phyloP scores from a whole-genome alignment of 805 yeast genomes.

The Teunomyces funiuensis region DNA sequence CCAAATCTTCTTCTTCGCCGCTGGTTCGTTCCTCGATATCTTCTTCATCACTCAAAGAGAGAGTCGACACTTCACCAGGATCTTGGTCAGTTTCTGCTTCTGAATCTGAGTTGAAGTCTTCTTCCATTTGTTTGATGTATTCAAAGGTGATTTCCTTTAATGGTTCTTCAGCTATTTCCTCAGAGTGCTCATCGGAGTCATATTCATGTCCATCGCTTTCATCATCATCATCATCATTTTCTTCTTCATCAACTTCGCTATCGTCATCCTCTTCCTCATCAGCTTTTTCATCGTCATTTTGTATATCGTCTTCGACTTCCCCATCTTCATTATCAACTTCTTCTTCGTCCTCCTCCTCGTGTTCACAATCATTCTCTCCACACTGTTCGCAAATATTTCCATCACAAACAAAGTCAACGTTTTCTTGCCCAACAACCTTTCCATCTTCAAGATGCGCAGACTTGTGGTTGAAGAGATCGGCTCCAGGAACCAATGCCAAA shows the following conservation, averaged over 20 bases:
- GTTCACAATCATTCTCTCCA: constrained; percentile 27
- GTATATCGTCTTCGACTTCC: constrained; percentile 15
- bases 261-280: constrained; percentile 15
- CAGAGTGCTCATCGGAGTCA: constrained; percentile 21
- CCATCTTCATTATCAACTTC: constrained; percentile 20
- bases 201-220: constrained; percentile 21
- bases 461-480: constrained; percentile 82
- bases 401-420: constrained; percentile 61
- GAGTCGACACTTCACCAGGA: constrained; percentile 21
- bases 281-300: constrained; percentile 10
- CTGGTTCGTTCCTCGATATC: constrained; percentile 14
- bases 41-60: constrained; percentile 16
- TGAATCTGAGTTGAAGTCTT: constrained; percentile 13
- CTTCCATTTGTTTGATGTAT: constrained; percentile 28
- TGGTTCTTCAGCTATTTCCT: constrained; percentile 14
- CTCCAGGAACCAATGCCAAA: constrained; percentile 82
- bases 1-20: constrained; percentile 29
- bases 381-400: constrained; percentile 27
- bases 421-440: constrained; percentile 38
- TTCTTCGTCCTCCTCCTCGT: constrained; percentile 16
- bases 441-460: constrained; percentile 28
- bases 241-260: constrained; percentile 7
- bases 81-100: constrained; percentile 18
- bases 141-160: constrained; percentile 30
- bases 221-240: constrained; percentile 11